Percentiles rank a stretch among this genome's conserved stretches.
phyloP scores from a whole-genome alignment of 345 rosid genomes.

The Turritis glabra region DNA sequence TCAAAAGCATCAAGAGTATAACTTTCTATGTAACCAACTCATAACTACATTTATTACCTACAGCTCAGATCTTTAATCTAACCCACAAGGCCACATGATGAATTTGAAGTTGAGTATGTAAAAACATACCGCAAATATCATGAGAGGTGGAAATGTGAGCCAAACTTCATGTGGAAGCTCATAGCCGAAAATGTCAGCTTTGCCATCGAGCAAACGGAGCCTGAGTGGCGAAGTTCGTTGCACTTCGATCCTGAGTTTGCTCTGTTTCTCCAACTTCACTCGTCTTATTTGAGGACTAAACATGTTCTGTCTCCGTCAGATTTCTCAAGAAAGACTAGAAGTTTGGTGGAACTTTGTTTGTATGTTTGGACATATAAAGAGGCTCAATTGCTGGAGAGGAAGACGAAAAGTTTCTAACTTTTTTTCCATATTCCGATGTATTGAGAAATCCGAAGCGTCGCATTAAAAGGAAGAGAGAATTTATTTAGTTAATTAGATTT shows the following conservation, averaged over 20 bases:
- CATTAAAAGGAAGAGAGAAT: not conserved
- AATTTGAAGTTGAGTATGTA: not conserved
- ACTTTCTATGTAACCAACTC: not conserved
- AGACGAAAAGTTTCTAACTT: not conserved
- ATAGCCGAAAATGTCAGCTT: conserved; percentile 77
- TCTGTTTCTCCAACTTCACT: not conserved
- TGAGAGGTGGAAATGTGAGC: conserved; percentile 73
- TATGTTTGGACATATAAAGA: not conserved
- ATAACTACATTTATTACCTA: not conserved
- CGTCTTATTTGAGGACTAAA: not conserved
- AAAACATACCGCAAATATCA: conserved; percentile 58
- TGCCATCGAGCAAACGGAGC: conserved; percentile 66
- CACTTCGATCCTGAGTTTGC: not conserved
- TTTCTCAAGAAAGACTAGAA: not conserved
- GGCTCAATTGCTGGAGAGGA: not conserved
- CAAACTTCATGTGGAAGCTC: conserved; percentile 70
- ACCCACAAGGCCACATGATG: not conserved
- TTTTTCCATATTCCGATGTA: not conserved
- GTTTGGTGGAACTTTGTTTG: not conserved
- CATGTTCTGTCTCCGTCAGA: not conserved
- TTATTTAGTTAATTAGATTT: too few species aligned
- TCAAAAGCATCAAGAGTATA: not conserved
- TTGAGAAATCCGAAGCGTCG: not conserved
- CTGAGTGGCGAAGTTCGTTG: conserved; percentile 42
- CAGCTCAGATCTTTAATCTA: not conserved